Evolutionary conservation across 2,329 filamentous ascomycete species (phyloP).

Genomic region (Trichophyton benhamiae): DNA sequence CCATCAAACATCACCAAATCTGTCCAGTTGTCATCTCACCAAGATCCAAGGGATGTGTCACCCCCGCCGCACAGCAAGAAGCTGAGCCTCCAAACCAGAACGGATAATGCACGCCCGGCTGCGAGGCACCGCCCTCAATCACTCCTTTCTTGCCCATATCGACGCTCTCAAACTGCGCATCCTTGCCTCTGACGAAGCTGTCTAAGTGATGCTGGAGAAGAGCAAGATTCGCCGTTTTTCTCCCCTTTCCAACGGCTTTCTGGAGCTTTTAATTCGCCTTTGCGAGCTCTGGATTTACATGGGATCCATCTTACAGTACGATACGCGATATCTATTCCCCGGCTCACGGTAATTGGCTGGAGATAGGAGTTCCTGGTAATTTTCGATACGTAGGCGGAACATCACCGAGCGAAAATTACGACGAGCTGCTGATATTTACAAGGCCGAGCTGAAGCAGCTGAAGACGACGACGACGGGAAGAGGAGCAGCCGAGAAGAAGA

Average conservation of each 20-base stretch:
- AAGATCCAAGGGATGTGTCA: constrained; percentile 88
- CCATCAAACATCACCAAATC: neutral
- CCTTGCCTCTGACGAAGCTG: neutral
- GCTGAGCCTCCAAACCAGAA: constrained; percentile 97
- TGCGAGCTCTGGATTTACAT: neutral
- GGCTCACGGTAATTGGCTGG: neutral
- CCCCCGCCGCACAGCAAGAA: constrained; percentile 77
- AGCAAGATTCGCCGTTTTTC: neutral
- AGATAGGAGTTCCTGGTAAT: neutral
- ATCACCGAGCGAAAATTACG: neutral
- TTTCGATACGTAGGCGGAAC: neutral
- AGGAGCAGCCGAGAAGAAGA: neutral
- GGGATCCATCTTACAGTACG: neutral
- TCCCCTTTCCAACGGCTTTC: neutral
- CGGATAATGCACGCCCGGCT: constrained; percentile 46
- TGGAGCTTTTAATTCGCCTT: neutral
- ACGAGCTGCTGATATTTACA: neutral
- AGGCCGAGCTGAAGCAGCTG: neutral
- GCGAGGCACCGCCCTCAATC: constrained; percentile 11
- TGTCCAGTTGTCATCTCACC: constrained; percentile 43
- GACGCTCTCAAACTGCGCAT: constrained; percentile 6
- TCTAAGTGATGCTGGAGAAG: neutral
- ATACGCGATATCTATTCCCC: neutral
- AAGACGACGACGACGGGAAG: neutral
- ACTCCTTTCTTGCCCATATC: constrained; percentile 11